Base-by-base conservation (phyloP, 805 yeast genomes). In the Yarrowia hollandica region DNA sequence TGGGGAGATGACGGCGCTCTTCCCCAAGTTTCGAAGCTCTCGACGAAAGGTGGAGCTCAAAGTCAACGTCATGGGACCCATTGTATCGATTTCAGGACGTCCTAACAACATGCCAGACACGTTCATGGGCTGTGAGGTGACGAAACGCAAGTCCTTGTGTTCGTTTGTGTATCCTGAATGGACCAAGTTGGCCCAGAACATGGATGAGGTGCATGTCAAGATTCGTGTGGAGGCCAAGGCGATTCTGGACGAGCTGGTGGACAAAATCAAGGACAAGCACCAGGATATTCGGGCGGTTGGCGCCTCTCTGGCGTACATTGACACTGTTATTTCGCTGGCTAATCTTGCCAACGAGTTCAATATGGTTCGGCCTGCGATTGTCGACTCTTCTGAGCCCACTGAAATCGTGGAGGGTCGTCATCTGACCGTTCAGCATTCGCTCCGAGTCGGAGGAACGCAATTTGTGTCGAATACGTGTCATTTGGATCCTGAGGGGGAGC, bases 361-460 rank as follows among this genome's bases (percentile, higher is more conserved):
- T 28, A 76, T 90, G 46, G 82, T 79, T 0, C 73, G 88, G 57
- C 99, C 99, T 0, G 73, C 65, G 9, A 72, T 92, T 19, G 50
- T 39, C 28, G 71, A 79, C 1, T 73, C 80, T 2, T 73, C 80
- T 2, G 73, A 77, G 0, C 72, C 68, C 16, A 74, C 86, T 4
- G 74, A 78, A 0, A 79, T 90, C 9, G 67, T 67, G 1, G 79
- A 76, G 0, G 98, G 98, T 0, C 75, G 97, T 26, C 98, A 94
- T 70, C 68, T 88, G 12, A 90, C 90, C 14, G 98, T 92, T 2
- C 97, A 92, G 67, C 81, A 83, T 30, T 88, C 89, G 1, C 73
- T 88, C 59, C 77, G 73, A 44, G 69, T 73, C 1, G 72, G 73
- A 21, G 81, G 84, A 1, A 71, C 68, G 14, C 73, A 75, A 59